Conservation (phyloP, 2,329 filamentous ascomycete species). For the Stagonosporopsis rhizophila region DNA sequence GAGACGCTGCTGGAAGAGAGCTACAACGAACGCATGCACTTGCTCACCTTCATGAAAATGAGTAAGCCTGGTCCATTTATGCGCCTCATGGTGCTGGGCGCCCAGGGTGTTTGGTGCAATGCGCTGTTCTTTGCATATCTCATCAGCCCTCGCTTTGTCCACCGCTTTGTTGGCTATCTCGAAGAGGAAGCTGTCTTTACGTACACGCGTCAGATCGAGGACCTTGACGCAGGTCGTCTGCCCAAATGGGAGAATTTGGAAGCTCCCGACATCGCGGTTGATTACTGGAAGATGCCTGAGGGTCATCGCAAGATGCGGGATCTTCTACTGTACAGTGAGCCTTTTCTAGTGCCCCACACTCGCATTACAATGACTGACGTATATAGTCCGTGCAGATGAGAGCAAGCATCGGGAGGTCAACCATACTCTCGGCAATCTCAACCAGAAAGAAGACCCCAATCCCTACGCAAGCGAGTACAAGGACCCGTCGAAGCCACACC, state of each 20-base stretch:
- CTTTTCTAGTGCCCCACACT: too few relatives aligned
- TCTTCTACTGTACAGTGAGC: constrained; percentile 83
- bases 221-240: constrained; percentile 83
- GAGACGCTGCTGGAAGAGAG: constrained; percentile 89
- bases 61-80: constrained; percentile 86
- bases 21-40: constrained; percentile 93
- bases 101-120: constrained; percentile 98
- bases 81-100: constrained; percentile 85
- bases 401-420: constrained; percentile 84
- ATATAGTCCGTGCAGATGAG: constrained; percentile 47
- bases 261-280: constrained; percentile 86
- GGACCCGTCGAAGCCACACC: constrained; percentile 70
- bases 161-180: constrained; percentile 95
- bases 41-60: constrained; percentile 92
- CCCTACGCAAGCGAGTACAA: constrained; percentile 88
- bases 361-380: not conserved
- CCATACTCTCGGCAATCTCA: constrained; percentile 88
- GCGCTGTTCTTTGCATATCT: constrained; percentile 89
- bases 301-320: constrained; percentile 83
- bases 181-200: constrained; percentile 98
- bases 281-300: constrained; percentile 95
- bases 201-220: constrained; percentile 86
- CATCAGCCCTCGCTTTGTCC: constrained; percentile 82
- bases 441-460: constrained; percentile 87
- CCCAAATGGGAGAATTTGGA: constrained; percentile 80